These are phyloP conservation scores for Westerdykella aurantiaca DNA, from an alignment of 2,329 filamentous ascomycete species.

Conservation along the genomic window DNA sequence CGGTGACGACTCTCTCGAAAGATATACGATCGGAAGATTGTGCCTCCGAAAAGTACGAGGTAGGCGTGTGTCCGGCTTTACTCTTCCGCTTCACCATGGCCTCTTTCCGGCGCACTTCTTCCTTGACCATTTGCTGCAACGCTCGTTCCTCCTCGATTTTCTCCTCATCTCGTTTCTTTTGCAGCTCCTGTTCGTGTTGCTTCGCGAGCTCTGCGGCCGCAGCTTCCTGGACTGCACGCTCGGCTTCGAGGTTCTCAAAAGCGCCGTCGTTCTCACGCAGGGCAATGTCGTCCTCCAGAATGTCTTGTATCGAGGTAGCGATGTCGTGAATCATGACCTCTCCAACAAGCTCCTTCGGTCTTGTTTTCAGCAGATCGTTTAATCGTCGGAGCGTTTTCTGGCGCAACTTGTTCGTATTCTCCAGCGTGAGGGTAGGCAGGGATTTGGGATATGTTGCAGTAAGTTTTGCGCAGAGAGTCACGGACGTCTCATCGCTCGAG, in stretches of 20 bases:
- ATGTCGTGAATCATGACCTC: conserved; percentile 62
- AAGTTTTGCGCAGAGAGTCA: conserved; percentile 71
- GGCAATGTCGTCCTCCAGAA: conserved; percentile 80
- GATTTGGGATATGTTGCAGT: conserved; percentile 90
- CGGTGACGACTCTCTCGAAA: conserved; percentile 62
- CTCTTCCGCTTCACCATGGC: conserved; percentile 54
- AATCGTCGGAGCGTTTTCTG: conserved; percentile 68
- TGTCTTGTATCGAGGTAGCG: conserved; percentile 55
- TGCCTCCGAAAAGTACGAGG: conserved; percentile 38
- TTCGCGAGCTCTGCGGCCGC: conserved; percentile 56
- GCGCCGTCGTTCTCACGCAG: conserved; percentile 68
- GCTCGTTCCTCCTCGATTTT: conserved; percentile 64
- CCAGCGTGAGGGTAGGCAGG: conserved; percentile 64
- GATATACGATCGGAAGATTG: conserved; percentile 40
- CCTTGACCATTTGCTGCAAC: conserved; percentile 64
- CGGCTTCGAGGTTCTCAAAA: conserved; percentile 81
- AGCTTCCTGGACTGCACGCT: conserved; percentile 77
- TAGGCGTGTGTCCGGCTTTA: conserved; percentile 25
- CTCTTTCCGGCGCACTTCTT: conserved; percentile 66
- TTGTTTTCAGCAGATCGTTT: conserved; percentile 60
- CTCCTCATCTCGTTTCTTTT: conserved; percentile 41
- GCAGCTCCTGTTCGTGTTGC: conserved; percentile 38
- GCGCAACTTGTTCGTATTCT: conserved; percentile 58
- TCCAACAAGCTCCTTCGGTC: conserved; percentile 59
- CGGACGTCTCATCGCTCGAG: conserved; percentile 63